Conservation (phyloP, 2,329 filamentous ascomycete genomes). For the Hypomyces perniciosus region DNA sequence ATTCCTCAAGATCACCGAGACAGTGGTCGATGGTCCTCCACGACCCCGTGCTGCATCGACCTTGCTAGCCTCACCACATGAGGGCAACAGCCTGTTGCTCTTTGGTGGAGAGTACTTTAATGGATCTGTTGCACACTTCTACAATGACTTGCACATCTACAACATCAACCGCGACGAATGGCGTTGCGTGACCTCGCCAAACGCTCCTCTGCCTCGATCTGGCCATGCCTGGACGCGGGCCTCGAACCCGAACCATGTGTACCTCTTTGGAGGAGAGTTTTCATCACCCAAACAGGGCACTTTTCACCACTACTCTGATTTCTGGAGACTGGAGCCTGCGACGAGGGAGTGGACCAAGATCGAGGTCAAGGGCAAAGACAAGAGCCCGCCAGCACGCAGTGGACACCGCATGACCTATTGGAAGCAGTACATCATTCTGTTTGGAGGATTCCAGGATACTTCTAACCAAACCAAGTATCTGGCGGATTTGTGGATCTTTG, state of each 20-base stretch:
- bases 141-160: constrained; percentile 61
- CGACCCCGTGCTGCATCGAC: constrained; percentile 73
- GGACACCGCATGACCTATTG: constrained; percentile 95
- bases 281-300: constrained; percentile 95
- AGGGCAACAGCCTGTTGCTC: constrained; percentile 80
- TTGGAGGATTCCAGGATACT: constrained; percentile 96
- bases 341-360: constrained; percentile 87
- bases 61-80: constrained; percentile 76
- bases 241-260: constrained; percentile 77
- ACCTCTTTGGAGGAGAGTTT: constrained; percentile 94
- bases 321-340: constrained; percentile 84
- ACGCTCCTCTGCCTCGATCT: constrained; percentile 81
- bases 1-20: constrained; percentile 90
- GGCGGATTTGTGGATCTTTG: constrained; percentile 91
- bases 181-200: constrained; percentile 84
- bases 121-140: constrained; percentile 72
- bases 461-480: constrained; percentile 92
- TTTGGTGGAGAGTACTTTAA: constrained; percentile 97
- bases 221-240: constrained; percentile 94
- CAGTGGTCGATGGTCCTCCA: constrained; percentile 63
- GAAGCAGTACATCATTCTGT: constrained; percentile 94
- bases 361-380: constrained; percentile 71
- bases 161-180: constrained; percentile 83
- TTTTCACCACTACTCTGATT: constrained; percentile 99
- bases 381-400: constrained; percentile 75